Evolutionary conservation across 345 rosid genomes (phyloP), one percentile per base, ranked within the genome.

Genomic region (Ceriops zippeliana): DNA sequence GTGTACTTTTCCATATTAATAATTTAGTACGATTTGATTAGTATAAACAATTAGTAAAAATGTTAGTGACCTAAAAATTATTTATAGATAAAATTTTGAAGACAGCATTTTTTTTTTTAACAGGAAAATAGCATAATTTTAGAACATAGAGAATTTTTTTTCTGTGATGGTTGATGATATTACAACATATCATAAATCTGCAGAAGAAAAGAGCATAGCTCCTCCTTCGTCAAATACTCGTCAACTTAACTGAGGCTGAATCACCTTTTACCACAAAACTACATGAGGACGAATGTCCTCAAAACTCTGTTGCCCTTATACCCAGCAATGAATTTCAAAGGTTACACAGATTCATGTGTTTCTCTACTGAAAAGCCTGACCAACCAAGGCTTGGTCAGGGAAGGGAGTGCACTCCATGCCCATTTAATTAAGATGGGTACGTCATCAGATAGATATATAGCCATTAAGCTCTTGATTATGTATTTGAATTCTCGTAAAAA

Each of bases 391-490:
- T 67, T 70, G 26, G 61, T 82, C 73, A 24, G 57, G 21, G 73
- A 78, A 60, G 91, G 84, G 42, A 65, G 66, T 16, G 73, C 54
- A 47, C 71, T 87, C 38, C 91, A 87, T 75, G 75, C 79, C 59
- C 85, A 71, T 68, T 52, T 87, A 38, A 26, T 85, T 75, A 87
- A 85, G 62, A 65, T 28, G 46, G 89, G 91, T 47, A 15, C 76
- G 46, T 82, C 75, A 6, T 61, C 80, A 0, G 85, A 87, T 69
- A 68, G 82, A 69, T 80, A 37, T 58, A 49, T 85, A 62, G 76
- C 86, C 22, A 57, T 82, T 13, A 87, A 79, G 71, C 85, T 87
- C 31, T 78, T 87, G 74, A 74, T 80, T 13, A 68, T 87, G 86
- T 85, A 87, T 67, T 66, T 87, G 24, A 69, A 75, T 42, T 63